phyloP scores from a whole-genome alignment of 2,329 filamentous ascomycete genomes.

The Didymella keratinophila region DNA sequence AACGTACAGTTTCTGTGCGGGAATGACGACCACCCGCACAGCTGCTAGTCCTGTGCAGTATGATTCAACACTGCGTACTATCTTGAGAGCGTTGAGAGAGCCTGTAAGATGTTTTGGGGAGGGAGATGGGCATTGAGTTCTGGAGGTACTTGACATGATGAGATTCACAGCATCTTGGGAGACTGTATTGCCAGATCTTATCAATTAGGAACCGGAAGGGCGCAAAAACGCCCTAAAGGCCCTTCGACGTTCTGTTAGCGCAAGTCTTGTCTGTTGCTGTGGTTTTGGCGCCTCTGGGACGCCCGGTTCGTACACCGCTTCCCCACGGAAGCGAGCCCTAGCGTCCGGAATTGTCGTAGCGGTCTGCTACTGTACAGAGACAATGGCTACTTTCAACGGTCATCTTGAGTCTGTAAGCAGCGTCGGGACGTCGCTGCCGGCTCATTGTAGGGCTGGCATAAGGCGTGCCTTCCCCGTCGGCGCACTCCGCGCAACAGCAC shows the following conservation, averaged over 20 bases:
- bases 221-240: no score
- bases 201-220: not conserved
- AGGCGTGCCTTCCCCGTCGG: not conserved
- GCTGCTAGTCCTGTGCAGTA: not conserved
- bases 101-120: not conserved
- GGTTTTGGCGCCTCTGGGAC: not conserved
- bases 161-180: not conserved
- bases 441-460: not conserved
- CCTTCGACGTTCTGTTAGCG: not conserved
- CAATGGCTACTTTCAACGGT: not conserved
- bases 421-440: not conserved
- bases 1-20: not conserved
- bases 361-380: not conserved
- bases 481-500: constrained; percentile 1
- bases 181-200: not conserved
- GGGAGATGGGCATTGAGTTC: not conserved
- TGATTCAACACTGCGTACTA: not conserved
- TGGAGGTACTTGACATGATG: not conserved
- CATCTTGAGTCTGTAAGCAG: no score
- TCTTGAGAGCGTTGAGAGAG: not conserved
- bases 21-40: no score
- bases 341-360: not conserved
- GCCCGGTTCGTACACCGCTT: not conserved
- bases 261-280: not conserved
- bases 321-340: not conserved